These are phyloP conservation scores for Carpinus fangiana DNA, from an alignment of 306 rosid genomes.

Conservation along the genomic window DNA sequence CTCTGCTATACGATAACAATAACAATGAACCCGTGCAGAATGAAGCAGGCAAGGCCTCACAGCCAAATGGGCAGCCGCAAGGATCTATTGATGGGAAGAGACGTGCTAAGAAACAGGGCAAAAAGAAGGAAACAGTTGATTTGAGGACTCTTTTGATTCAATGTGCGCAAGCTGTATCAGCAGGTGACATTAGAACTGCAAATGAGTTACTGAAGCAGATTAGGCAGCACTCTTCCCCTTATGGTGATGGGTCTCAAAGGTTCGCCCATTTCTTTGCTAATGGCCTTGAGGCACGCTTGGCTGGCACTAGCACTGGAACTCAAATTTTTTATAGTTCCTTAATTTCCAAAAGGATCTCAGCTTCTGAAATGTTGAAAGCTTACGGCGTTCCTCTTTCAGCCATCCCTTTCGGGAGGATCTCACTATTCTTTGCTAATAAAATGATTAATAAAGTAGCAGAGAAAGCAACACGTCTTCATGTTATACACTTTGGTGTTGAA, in stretches of 20 bases:
- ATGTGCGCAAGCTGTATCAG: constrained; percentile 72
- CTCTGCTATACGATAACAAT: neutral
- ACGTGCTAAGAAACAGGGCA: constrained; percentile 41
- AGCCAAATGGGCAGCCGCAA: constrained; percentile 30
- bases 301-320: constrained; percentile 47
- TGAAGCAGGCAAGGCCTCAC: constrained; percentile 17
- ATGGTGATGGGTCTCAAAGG: constrained; percentile 66
- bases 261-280: constrained; percentile 67
- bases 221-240: constrained; percentile 54
- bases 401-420: constrained; percentile 63
- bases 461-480: constrained; percentile 55
- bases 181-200: constrained; percentile 53
- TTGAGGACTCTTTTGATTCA: constrained; percentile 51
- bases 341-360: constrained; percentile 37
- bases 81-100: constrained; percentile 30
- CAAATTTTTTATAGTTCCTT: constrained; percentile 37
- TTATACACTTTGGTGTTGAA: constrained; percentile 71
- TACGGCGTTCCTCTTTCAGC: constrained; percentile 43
- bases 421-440: constrained; percentile 50
- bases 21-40: constrained; percentile 3
- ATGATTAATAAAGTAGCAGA: constrained; percentile 48
- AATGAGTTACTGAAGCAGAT: constrained; percentile 69
- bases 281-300: constrained; percentile 70
- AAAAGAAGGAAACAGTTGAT: constrained; percentile 52
- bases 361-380: constrained; percentile 53